A percentile compares a stretch with the other conserved stretches of the same genome.
These are phyloP conservation scores for Botrytis fabae DNA, from an alignment of 2,329 filamentous ascomycete genomes.

Conservation along the genomic window DNA sequence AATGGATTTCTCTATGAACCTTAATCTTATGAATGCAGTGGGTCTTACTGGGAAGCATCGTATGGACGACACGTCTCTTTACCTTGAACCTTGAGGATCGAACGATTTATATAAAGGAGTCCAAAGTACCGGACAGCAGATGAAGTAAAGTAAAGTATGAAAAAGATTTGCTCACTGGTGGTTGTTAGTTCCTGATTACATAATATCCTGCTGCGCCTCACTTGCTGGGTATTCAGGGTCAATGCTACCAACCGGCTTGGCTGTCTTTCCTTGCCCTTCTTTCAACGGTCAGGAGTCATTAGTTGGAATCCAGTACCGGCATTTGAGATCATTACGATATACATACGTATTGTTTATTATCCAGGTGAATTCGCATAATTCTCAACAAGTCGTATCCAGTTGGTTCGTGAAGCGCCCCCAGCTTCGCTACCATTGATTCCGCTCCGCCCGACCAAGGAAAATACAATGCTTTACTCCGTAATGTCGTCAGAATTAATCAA, in stretches of 20 bases:
- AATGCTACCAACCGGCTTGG: not conserved
- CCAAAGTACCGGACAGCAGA: not conserved
- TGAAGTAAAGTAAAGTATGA: not conserved
- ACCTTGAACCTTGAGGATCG: not conserved
- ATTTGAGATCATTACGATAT: not conserved
- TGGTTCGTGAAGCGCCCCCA: not conserved
- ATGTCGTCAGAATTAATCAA: not conserved
- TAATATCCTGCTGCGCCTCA: conserved; percentile 6
- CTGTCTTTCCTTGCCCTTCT: not conserved
- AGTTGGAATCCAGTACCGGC: not conserved
- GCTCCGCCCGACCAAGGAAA: not conserved
- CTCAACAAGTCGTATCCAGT: not conserved
- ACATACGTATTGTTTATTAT: not conserved
- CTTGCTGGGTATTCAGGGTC: not conserved
- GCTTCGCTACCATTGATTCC: not conserved
- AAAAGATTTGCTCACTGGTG: not conserved
- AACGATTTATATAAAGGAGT: not conserved
- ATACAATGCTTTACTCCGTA: not conserved
- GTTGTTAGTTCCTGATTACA: not conserved
- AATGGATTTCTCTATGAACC: not conserved
- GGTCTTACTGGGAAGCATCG: not conserved
- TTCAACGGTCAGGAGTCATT: not conserved
- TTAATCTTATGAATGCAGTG: not conserved
- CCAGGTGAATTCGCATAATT: not conserved
- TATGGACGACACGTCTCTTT: not conserved